Percentiles rank a stretch among this genome's conserved stretches.
Evolutionary conservation across 169 alveolate genomes (phyloP).

Genomic region (Plasmodium reichenowi): DNA sequence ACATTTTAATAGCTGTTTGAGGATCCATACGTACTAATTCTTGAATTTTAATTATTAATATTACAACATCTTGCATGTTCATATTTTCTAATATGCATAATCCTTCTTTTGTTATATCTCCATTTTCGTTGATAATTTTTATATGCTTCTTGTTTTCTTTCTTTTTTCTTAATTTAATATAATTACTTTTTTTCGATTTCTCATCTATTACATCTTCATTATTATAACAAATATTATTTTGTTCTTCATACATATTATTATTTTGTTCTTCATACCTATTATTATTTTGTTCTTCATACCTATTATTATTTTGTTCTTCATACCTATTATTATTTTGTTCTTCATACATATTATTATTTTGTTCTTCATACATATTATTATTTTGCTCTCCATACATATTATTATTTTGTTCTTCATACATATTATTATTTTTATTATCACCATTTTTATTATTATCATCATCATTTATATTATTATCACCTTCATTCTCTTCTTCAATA

Average conservation of each 20-base stretch:
- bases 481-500: slow-evolving; percentile 15
- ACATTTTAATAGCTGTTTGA: slow-evolving; percentile 41
- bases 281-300: neutral
- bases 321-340: neutral
- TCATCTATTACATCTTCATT: neutral
- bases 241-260: neutral
- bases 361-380: neutral
- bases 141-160: neutral
- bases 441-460: too few species aligned
- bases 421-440: neutral
- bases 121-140: slow-evolving; percentile 47
- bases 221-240: neutral
- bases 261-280: too few species aligned
- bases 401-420: neutral
- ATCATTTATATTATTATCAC: neutral
- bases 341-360: neutral
- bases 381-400: too few species aligned
- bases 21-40: slow-evolving; percentile 45
- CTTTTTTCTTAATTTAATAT: neutral
- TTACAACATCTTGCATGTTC: slow-evolving; percentile 58
- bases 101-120: slow-evolving; percentile 51
- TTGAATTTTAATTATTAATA: slow-evolving; percentile 30
- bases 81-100: slow-evolving; percentile 23
- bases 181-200: neutral
- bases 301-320: neutral